Base-by-base conservation (phyloP, 306 rosid species). In the Corylus heterophylla region DNA sequence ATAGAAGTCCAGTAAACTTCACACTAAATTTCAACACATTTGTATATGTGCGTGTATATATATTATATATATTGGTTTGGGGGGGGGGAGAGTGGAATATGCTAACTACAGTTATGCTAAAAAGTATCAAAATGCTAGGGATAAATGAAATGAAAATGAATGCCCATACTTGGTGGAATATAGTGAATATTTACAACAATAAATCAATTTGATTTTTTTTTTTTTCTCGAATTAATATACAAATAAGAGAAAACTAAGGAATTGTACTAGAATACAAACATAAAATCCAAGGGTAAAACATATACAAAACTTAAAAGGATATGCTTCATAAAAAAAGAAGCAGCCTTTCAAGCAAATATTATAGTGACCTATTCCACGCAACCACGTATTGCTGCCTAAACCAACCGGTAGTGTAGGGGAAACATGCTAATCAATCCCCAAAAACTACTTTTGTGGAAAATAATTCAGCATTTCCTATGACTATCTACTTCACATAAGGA, bases 261-360 rank as follows among this genome's bases (percentile, higher is more conserved):
- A 70, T 25, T 83, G 66, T 62, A 52, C 74, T n/a, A 76, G 29
- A 80, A 73, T 75, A 69, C 76, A 67, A 78, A 7, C 78, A 75
- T 75, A 59, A 58, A 51, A 74, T 74, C 14, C 31, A 39, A 18
- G 25, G 42, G 47, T 9, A 22, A 56, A 31, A 50, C 1, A 35
- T 11, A 66, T 29, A 76, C 62, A 67, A 67, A 11, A 72, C 80
- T 82, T 54, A 72, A 27, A 39, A 71, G 27, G 81, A 64, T 29
- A 54, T 62, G 80, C 81, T 63, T 73, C 84, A 74, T 11, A 76
- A 76, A 78, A 85, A 69, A 55, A 68, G 64, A 67, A 71, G 79
- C 85, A 54, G 54, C 79, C 29, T 73, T 59, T 11, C 63, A 54
- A 47, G 70, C 75, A 49, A 62, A 68, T 49, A 68, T 22, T 39